Evolutionary conservation across 2,329 filamentous ascomycete species (phyloP), one percentile per base, ranked within the genome.

Genomic region (Coleophoma cylindrospora): DNA sequence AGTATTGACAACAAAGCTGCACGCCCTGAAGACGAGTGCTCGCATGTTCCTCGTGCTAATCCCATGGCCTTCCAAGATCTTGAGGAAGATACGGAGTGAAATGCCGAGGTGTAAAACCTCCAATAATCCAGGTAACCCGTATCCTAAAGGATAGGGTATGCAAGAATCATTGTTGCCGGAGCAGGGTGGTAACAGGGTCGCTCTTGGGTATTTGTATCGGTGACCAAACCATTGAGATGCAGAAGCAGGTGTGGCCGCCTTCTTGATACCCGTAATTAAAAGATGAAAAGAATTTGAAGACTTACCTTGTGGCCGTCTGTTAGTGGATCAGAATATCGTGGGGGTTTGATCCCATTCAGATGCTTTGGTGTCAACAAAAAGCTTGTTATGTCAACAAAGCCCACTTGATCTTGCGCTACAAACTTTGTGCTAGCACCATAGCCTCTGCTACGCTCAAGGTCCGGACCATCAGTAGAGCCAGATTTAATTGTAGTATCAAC

Each of bases 361-460:
- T 27, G 9, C 7, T 10, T 27, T 7, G 27, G 27, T 27, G 27
- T 27, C 27, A 27, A 27, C 21, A 96, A 70, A 54, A 99, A 85
- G 11, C 85, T 87, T 32, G 84, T 83, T 41, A 91, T 73, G 64
- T 96, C 91, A 47, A 97, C 85, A 56, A 96, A 86, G 0, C 89
- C 90, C 27, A 86, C 75, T 1, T 84, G 80, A 8, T 74, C 51
- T 34, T 78, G 77, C 1, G 90, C 86, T 15, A 77, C 71, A 49
- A 96, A 84, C 54, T 76, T 80, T 58, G 84, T 91, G 41, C 84
- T 84, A 32, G 91, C 89, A n/a, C 89, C 88, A 64, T 96, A 96
- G 1, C 89, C 91, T 61, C 89, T 87, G 11, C 75, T 71, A 34
- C 78, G 74, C 14, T 81, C 73, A 43, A 77, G 61, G 32, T 74